Evolutionary conservation across 306 rosid genomes (phyloP), one percentile per base, ranked within the genome.

Genomic region (Cicer pinnatifidum): DNA sequence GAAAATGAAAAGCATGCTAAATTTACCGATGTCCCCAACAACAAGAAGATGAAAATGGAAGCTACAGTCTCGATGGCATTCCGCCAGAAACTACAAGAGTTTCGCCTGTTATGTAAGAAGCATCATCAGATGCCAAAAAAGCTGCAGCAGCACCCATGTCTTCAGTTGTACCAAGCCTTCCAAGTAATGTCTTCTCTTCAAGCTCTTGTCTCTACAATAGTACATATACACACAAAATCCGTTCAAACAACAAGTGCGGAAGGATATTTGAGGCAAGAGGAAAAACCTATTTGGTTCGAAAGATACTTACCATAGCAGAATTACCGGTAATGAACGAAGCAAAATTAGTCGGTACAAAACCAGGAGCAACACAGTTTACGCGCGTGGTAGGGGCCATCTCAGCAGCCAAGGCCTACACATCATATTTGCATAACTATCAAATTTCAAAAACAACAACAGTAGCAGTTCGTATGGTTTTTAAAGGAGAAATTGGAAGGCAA

Each of bases 81-180:
- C 99, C 99, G 58, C 99, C 99, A 15, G 96, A 89, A 80, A 95
- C 96, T 19, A 95, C 97, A 20, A 95, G 63, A 66, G 97, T 95
- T 84, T 95, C 99, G 66, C 97, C 99, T 7, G 99, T 95, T 63
- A 95, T 86, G 83, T 88, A 95, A 54, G 99, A 78, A 40, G 97
- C 97, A 37, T 95, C 99, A 19, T 91, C 96, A 0, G 97, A 95
- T 16, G 96, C 91, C 86, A 95, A 82, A 82, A 95, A 91, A 1
- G 99, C 97, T 11, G 92, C 23, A 0, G 96, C 95, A 69, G 99
- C 87, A 44, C 88, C 99, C 96, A 91, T 95, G 83, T 91, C 99
- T 69, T 82, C 92, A 0, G 97, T 85, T 28, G 96, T 91, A 8
- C 99, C 99, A 38, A 95, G 99, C 84, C 96, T 85, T 52, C 85